Base-by-base conservation (phyloP, 805 yeast genomes). In the Pichia sporocuriosa region DNA sequence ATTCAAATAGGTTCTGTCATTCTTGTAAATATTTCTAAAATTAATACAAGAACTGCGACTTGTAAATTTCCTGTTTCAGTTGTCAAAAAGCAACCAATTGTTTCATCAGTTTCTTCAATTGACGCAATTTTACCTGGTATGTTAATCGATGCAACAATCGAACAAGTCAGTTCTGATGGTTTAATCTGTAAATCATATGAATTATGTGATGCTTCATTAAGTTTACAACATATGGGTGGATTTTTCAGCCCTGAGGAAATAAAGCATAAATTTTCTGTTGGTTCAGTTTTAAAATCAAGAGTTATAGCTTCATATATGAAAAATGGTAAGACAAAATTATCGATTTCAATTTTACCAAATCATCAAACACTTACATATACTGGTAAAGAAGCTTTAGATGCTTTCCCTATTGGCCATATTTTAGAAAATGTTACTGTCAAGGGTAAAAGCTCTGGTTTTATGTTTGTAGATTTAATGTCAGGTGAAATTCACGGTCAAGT, bases 91-190 rank as follows among this genome's bases (percentile, higher is more conserved):
- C 69, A 70, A 46, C 62, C 76, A 6, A 56, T 75, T 7, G 59
- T 78, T 9, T 56, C 75, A 4, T 66, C 82, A 6, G 79, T 83
- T 32, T 70, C 87, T 1, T 77, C 94, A 2, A 66, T 86, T 17
- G 94, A 88, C 53, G 77, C 95, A 4, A 72, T 89, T 22, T 72
- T 84, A 29, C 95, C 99, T 3, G 99, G 98, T 53, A 75, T 80
- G 49, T 55, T 80, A 10, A 86, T 89, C 9, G 87, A 84, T 44
- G 84, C 88, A 6, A 63, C 81, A 23, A 73, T 88, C 17, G 71
- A 81, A 17, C 79, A 77, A 8, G 72, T 78, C 17, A 61, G 71
- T 22, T 57, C 66, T 8, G 62, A 73, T 28, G 98, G 98, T 47
- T 61, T 86, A 15, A 61, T 72, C n/a, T 75, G 84, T 48, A 83